phyloP scores from a whole-genome alignment of 306 rosid genomes.

The Malus sylvestris region DNA sequence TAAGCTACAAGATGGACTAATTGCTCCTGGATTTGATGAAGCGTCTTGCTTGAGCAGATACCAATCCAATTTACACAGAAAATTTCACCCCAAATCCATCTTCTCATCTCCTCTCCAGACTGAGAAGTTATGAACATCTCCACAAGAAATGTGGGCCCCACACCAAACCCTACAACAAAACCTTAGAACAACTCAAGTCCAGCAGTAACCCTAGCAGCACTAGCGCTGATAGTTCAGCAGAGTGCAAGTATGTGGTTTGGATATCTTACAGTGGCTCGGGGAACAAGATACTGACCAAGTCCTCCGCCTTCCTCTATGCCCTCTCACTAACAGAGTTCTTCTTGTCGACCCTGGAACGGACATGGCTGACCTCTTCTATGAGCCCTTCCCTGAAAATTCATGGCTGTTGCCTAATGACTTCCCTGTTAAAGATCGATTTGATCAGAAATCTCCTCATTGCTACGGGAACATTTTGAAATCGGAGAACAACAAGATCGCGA shows the following conservation, averaged over 20 bases:
- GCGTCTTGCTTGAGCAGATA: constrained; percentile 61
- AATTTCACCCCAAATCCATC: constrained; percentile 40
- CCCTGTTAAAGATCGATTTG: constrained; percentile 34
- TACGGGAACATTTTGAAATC: constrained; percentile 50
- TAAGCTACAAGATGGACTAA: constrained; percentile 45
- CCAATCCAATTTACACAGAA: constrained; percentile 32
- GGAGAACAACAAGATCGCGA: constrained; percentile 13
- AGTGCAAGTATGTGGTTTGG: constrained; percentile 63
- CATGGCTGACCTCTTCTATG: constrained; percentile 63
- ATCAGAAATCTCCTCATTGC: constrained; percentile 42
- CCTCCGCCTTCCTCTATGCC: constrained; percentile 60
- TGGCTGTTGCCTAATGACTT: constrained; percentile 60
- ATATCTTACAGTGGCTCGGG: constrained; percentile 69
- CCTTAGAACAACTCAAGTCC: constrained; percentile 45
- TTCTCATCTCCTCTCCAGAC: constrained; percentile 43
- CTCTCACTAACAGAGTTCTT: constrained; percentile 68
- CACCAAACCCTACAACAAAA: constrained; percentile 37
- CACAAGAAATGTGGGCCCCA: constrained; percentile 58
- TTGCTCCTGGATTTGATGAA: constrained; percentile 46
- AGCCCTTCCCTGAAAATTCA: constrained; percentile 54
- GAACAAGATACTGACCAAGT: constrained; percentile 57
- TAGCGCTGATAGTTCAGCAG: not conserved
- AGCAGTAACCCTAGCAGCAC: constrained; percentile 5
- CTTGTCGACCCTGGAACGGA: constrained; percentile 67
- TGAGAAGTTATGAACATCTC: constrained; percentile 49